Conservation (phyloP, 306 rosid species). For the Sicyos baderoa region DNA sequence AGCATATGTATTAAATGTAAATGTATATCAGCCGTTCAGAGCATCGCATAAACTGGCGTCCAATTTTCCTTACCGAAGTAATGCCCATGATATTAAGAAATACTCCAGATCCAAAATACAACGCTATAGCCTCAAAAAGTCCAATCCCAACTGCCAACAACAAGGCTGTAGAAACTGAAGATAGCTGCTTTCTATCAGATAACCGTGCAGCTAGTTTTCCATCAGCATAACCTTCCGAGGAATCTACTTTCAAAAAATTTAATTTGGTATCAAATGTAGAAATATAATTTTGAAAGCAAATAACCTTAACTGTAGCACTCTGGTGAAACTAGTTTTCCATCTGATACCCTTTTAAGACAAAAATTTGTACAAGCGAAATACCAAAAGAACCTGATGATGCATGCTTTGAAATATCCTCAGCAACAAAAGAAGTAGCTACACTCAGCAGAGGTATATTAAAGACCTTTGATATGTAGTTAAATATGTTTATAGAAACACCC, state of each 20-base stretch:
- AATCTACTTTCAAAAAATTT: conserved; percentile 29
- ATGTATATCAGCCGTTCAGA: not conserved
- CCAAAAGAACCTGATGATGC: conserved; percentile 46
- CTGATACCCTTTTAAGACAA: not conserved
- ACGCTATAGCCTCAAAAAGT: conserved; percentile 66
- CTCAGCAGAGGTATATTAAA: conserved; percentile 91
- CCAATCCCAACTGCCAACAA: conserved; percentile 71
- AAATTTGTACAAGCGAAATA: not conserved
- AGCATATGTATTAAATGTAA: conserved; percentile 29
- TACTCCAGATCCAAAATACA: conserved; percentile 62
- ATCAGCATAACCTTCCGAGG: conserved; percentile 25
- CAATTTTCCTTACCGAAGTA: conserved; percentile 47
- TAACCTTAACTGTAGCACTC: too few relatives aligned
- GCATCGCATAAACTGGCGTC: not conserved
- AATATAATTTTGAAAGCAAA: not conserved
- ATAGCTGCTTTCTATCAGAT: conserved; percentile 51
- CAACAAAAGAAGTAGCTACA: conserved; percentile 91
- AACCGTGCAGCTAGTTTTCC: conserved; percentile 32
- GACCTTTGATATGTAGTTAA: conserved; percentile 77
- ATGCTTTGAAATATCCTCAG: conserved; percentile 71
- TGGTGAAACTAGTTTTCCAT: not conserved
- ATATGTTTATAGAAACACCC: conserved; percentile 75
- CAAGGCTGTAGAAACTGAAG: conserved; percentile 92
- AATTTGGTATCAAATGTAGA: not conserved
- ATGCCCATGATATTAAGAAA: conserved; percentile 72